phyloP scores from a whole-genome alignment of 331 rosid genomes.

The Pyracantha coccinea region DNA sequence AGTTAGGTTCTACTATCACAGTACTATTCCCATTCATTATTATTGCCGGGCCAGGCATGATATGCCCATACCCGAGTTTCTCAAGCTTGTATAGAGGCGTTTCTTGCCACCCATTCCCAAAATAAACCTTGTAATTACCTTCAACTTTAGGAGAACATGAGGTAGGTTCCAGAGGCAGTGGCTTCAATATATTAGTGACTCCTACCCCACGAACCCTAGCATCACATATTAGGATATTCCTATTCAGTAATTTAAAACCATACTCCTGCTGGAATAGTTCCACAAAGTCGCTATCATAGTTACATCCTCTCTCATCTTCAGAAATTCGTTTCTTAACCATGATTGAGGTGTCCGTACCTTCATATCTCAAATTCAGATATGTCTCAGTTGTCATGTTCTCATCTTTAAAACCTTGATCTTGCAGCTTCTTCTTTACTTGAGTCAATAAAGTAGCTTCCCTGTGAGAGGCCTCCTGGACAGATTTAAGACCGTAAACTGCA shows the following conservation, averaged over 20 bases:
- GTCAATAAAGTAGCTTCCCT: conserved; percentile 53
- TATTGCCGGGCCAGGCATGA: conserved; percentile 66
- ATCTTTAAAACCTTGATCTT: conserved; percentile 70
- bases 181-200: conserved; percentile 78
- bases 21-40: conserved; percentile 94
- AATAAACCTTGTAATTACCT: conserved; percentile 67
- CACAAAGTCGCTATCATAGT: conserved; percentile 67
- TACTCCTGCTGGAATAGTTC: conserved; percentile 80
- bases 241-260: conserved; percentile 69
- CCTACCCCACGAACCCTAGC: conserved; percentile 79
- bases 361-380: conserved; percentile 84
- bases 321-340: conserved; percentile 64
- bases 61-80: conserved; percentile 56
- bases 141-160: conserved; percentile 47
- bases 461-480: conserved; percentile 47
- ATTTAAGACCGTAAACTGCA: conserved; percentile 55
- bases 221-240: conserved; percentile 67
- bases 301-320: conserved; percentile 31
- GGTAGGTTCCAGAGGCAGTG: conserved; percentile 34
- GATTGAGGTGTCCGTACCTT: conserved; percentile 92
- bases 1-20: conserved; percentile 68
- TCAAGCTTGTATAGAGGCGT: conserved; percentile 77
- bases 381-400: conserved; percentile 59
- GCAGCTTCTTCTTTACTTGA: conserved; percentile 68
- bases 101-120: conserved; percentile 74